These are phyloP conservation scores for Talaromyces islandicus DNA, from an alignment of 2,329 filamentous ascomycete species.

Conservation along the genomic window DNA sequence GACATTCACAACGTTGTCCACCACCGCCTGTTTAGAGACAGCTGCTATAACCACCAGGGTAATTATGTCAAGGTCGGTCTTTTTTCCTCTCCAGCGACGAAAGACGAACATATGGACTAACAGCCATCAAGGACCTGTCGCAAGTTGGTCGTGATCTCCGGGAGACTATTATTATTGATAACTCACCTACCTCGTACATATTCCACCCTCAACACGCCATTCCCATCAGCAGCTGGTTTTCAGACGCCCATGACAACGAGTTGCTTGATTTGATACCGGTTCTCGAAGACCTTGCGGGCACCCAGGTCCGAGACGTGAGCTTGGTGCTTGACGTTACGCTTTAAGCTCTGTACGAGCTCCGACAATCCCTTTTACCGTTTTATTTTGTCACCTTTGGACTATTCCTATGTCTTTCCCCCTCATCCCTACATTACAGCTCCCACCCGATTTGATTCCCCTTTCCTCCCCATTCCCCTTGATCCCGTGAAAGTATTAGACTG, in stretches of 20 bases:
- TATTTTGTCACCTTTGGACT: not conserved
- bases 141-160: constrained; percentile 92
- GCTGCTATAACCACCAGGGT: constrained; percentile 98
- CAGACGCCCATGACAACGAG: constrained; percentile 98
- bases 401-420: not conserved
- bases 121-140: constrained; percentile 67
- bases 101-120: constrained; percentile 12
- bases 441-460: not conserved
- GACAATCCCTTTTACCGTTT: not conserved
- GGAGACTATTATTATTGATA: constrained; percentile 99
- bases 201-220: constrained; percentile 99
- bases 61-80: constrained; percentile 81
- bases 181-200: constrained; percentile 97
- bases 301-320: constrained; percentile 91
- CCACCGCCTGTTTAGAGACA: constrained; percentile 92
- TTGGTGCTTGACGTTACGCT: constrained; percentile 85
- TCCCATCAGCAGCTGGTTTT: constrained; percentile 99
- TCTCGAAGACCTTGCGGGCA: constrained; percentile 87
- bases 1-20: constrained; percentile 97
- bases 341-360: constrained; percentile 32
- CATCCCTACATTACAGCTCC: not conserved
- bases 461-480: constrained; percentile 2
- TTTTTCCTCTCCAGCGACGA: not conserved
- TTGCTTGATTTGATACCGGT: constrained; percentile 95
- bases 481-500: constrained; percentile 9